Conservation (phyloP, 225 moss, liverwort and hornwort genomes). For the Polytrichum commune region DNA sequence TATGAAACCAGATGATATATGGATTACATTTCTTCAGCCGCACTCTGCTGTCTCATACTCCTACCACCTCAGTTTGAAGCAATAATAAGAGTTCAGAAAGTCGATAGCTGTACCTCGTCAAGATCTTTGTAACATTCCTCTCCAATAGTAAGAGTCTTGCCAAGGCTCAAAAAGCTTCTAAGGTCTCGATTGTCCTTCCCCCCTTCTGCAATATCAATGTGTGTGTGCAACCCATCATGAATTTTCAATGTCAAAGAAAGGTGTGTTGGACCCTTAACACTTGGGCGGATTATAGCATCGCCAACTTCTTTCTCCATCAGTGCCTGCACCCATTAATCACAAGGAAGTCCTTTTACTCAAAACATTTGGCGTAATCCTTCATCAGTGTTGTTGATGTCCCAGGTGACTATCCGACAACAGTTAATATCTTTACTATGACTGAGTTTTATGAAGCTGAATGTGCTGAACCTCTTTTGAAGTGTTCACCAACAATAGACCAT, state of each 20-base stretch:
- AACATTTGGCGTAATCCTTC: too few species aligned
- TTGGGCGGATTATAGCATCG: conserved; percentile 86
- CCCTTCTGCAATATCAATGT: conserved; percentile 90
- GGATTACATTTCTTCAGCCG: too few species aligned
- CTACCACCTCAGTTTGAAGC: background rate
- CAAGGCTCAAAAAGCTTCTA: conserved; percentile 90
- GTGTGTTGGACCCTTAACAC: conserved; percentile 94
- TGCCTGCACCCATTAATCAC: conserved; percentile 44
- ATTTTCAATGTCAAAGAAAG: conserved; percentile 97
- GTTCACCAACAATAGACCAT: too few species aligned
- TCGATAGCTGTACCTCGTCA: conserved; percentile 69
- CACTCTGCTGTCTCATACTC: too few species aligned
- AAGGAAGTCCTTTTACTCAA: background rate
- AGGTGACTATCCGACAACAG: too few species aligned
- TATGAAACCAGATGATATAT: background rate
- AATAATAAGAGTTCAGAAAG: background rate
- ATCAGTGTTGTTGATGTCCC: too few species aligned
- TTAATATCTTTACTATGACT: too few species aligned
- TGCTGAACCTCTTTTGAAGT: too few species aligned
- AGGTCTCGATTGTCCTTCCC: conserved; percentile 93
- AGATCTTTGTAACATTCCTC: conserved; percentile 97
- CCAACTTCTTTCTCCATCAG: conserved; percentile 88
- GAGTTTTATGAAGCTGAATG: too few species aligned
- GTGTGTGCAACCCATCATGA: conserved; percentile 80
- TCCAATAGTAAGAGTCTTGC: conserved; percentile 89